These are phyloP conservation scores for Metarhizium rileyi DNA, from an alignment of 2,329 filamentous ascomycete genomes.

Conservation along the genomic window DNA sequence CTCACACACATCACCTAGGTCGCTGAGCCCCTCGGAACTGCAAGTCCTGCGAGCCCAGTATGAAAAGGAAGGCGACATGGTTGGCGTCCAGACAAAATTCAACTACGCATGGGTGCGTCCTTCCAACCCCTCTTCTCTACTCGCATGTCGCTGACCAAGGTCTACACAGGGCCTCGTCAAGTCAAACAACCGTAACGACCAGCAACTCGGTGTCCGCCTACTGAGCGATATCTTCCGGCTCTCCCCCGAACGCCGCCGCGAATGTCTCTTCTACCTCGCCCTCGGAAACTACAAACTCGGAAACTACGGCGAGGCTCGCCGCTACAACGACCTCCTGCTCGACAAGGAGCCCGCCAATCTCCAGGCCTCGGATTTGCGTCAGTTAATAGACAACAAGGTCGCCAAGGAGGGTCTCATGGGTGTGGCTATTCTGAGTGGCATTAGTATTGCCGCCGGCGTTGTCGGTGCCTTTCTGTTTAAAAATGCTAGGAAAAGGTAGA, in stretches of 20 bases:
- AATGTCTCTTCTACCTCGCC: conserved; percentile 97
- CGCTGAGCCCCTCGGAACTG: conserved; percentile 84
- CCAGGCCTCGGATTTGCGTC: conserved; percentile 77
- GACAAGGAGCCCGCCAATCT: conserved; percentile 87
- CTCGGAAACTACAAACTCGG: conserved; percentile 97
- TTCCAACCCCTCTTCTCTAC: not conserved
- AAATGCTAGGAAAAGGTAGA: conserved; percentile 54
- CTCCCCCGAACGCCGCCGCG: conserved; percentile 82
- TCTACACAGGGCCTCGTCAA: conserved; percentile 76
- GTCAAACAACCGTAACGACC: conserved; percentile 71
- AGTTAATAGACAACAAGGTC: conserved; percentile 91
- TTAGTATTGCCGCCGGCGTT: conserved; percentile 87
- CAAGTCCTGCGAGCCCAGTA: conserved; percentile 89
- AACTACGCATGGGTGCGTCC: conserved; percentile 90
- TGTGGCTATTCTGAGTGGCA: conserved; percentile 86
- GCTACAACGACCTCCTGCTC: conserved; percentile 87
- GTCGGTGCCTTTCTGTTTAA: conserved; percentile 80
- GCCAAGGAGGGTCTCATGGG: conserved; percentile 89
- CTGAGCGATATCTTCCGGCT: conserved; percentile 95
- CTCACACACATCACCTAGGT: conserved; percentile 38
- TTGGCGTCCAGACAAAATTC: conserved; percentile 96
- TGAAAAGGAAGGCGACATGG: conserved; percentile 95
- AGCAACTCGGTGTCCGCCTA: conserved; percentile 88
- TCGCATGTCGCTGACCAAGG: not conserved
- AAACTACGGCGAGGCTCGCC: conserved; percentile 88